phyloP scores from a whole-genome alignment of 129 eudicot genomes.

The Pulicaria dysenterica region DNA sequence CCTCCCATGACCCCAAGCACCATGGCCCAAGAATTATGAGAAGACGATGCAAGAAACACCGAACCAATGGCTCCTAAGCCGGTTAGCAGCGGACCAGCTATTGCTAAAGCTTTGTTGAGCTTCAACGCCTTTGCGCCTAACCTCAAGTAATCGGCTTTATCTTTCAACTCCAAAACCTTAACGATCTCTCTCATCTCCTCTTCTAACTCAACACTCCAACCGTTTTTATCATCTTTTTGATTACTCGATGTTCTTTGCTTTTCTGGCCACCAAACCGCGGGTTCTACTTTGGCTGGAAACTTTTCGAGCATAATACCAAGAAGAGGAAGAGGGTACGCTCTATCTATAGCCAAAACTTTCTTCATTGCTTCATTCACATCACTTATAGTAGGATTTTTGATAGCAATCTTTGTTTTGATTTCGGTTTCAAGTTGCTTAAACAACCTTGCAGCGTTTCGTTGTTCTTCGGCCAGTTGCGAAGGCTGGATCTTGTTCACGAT shows the following conservation, averaged over 20 bases:
- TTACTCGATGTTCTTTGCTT: constrained; percentile 16
- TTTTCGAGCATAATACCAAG: constrained; percentile 87
- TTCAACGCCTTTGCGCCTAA: constrained; percentile 62
- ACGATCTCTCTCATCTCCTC: constrained; percentile 61
- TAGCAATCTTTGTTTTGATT: constrained; percentile 36
- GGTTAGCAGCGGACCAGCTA: constrained; percentile 57
- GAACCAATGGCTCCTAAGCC: constrained; percentile 64
- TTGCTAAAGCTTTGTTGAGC: constrained; percentile 57
- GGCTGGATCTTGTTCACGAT: constrained; percentile 67
- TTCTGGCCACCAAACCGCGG: constrained; percentile 82
- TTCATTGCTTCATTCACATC: constrained; percentile 59
- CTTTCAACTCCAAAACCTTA: constrained; percentile 44
- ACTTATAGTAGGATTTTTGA: constrained; percentile 5
- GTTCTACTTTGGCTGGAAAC: constrained; percentile 54
- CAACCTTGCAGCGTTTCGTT: constrained; percentile 52
- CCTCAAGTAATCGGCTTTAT: constrained; percentile 61
- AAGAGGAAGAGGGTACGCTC: constrained; percentile 84
- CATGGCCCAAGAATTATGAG: constrained; percentile 48
- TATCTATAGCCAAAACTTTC: constrained; percentile 64
- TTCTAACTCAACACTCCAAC: constrained; percentile 61
- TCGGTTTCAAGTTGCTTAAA: constrained; percentile 47
- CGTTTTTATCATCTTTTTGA: constrained; percentile 19
- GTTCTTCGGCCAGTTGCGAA: constrained; percentile 64
- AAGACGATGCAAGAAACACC: constrained; percentile 35
- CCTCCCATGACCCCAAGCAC: constrained; percentile 60